Evolutionary conservation across 345 rosid genomes (phyloP), one percentile per base, ranked within the genome.

Genomic region (Draba incana): DNA sequence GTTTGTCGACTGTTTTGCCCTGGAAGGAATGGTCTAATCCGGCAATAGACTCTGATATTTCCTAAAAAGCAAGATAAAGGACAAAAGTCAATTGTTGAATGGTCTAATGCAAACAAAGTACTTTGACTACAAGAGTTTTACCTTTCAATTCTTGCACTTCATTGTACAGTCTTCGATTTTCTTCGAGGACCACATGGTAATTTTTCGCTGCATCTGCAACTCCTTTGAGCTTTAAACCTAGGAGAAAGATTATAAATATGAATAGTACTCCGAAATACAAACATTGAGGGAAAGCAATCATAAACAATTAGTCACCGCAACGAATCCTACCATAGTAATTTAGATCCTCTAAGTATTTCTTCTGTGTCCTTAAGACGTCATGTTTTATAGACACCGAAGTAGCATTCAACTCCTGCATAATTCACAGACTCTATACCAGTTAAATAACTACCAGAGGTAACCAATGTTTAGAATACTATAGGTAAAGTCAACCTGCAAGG

Each of bases 81-180:
- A 54, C 38, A 55, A 63, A 75, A 79, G 41, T 63, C 44, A 69
- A 44, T 27, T 30, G 5, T 43, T 64, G 68, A 50, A 65, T 55
- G 24, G 30, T 57, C 42, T 28, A 68, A 63, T 52, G 27, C 46
- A 62, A 4, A 62, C 60, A 37, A 48, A 57, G 20, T 62, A 66
- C 31, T 57, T 44, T 57, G 25, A 62, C 16, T 53, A 37, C 14
- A 50, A 67, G 48, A 58, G n/a, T 54, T 69, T 31, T 81, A 94
- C 99, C 99, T 86, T 94, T 94, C 83, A 94, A 64, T 69, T 94
- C 98, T 60, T 92, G 99, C 78, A 94, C 86, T 81, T 92, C 99
- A 66, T 92, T 92, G 79, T 89, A 94, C 76, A 94, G 62, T 75
- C 69, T 89, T 64, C 97, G 78, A 65, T 94, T 94, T 84, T 94